Percentiles rank a stretch among this genome's conserved stretches.
Evolutionary conservation across 495 filamentous ascomycete genomes (phyloP).

Genomic region (Neohortaea acidophila): DNA sequence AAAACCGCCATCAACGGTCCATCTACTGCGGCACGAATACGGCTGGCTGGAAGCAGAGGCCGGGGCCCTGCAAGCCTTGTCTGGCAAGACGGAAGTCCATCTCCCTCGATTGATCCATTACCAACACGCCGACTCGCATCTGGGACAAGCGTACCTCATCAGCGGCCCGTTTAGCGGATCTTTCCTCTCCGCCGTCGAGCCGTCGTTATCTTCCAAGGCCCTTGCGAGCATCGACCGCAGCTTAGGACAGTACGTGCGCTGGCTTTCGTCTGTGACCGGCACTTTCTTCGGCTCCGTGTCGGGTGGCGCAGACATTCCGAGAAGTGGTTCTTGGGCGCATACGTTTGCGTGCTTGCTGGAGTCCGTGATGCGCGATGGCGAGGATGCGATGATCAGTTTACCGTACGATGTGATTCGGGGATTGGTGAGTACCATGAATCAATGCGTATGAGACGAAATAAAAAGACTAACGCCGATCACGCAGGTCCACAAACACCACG

Average conservation of each 20-base stretch:
- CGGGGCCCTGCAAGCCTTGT: slow-evolving; percentile 34
- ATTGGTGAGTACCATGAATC: slow-evolving; percentile 31
- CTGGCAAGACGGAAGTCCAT: slow-evolving; percentile 31
- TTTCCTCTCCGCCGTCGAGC: slow-evolving; percentile 30
- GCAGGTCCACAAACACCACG: slow-evolving; percentile 32
- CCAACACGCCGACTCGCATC: slow-evolving; percentile 26
- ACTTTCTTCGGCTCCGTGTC: slow-evolving; percentile 35
- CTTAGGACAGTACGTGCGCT: slow-evolving; percentile 26
- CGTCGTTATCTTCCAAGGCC: slow-evolving; percentile 5
- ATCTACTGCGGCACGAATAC: slow-evolving; percentile 44
- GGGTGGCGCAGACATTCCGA: slow-evolving; percentile 33
- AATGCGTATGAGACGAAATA: too few relatives aligned
- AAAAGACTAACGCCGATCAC: too few relatives aligned
- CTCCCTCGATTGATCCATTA: slow-evolving; percentile 40
- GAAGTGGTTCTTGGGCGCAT: slow-evolving; percentile 43
- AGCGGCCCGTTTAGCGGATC: slow-evolving; percentile 35
- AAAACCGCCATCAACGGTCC: slow-evolving; percentile 35
- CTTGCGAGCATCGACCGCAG: slow-evolving; percentile 30
- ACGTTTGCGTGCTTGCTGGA: slow-evolving; percentile 48
- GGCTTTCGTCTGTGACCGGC: slow-evolving; percentile 18
- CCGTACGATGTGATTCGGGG: slow-evolving; percentile 50
- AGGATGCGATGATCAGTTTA: slow-evolving; percentile 52
- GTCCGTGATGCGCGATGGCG: slow-evolving; percentile 47
- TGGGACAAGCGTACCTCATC: slow-evolving; percentile 36
- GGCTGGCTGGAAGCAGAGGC: slow-evolving; percentile 43